These are phyloP conservation scores for Aplosporella prunicola DNA, from an alignment of 2,329 filamentous ascomycete species.

Conservation along the genomic window DNA sequence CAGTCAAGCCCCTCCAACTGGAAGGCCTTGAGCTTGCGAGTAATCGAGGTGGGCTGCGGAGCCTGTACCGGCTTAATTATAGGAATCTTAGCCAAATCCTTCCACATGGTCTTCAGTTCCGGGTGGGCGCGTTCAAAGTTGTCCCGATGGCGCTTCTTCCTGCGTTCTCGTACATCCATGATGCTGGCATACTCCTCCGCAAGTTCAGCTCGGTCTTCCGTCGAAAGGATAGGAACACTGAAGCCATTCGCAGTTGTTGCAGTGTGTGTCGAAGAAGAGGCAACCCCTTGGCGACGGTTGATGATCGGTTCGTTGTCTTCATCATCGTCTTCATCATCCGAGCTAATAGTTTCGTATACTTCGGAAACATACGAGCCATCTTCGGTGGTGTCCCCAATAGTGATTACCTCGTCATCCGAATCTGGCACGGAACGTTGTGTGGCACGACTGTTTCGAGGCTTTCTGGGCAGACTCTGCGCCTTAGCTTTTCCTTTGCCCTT, in stretches of 20 bases:
- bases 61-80: conserved; percentile 56
- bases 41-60: conserved; percentile 67
- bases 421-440: too few species aligned
- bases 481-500: conserved; percentile 20
- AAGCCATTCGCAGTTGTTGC: background rate
- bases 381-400: background rate
- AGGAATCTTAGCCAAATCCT: conserved; percentile 57
- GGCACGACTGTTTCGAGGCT: too few species aligned
- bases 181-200: background rate
- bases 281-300: background rate
- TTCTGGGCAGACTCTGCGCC: too few species aligned
- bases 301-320: background rate
- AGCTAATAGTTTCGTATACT: background rate
- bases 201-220: background rate
- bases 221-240: background rate
- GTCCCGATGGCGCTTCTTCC: conserved; percentile 34
- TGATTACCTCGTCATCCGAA: conserved; percentile 10
- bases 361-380: conserved; percentile 9
- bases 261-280: background rate
- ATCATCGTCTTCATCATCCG: conserved; percentile 1
- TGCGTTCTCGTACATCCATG: background rate
- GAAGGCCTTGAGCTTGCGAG: conserved; percentile 78
- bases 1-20: conserved; percentile 89
- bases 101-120: conserved; percentile 75
- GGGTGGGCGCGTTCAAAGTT: conserved; percentile 71